Base-by-base conservation (phyloP, 2,329 filamentous ascomycete genomes). In the Aspergillus hiratsukae region DNA sequence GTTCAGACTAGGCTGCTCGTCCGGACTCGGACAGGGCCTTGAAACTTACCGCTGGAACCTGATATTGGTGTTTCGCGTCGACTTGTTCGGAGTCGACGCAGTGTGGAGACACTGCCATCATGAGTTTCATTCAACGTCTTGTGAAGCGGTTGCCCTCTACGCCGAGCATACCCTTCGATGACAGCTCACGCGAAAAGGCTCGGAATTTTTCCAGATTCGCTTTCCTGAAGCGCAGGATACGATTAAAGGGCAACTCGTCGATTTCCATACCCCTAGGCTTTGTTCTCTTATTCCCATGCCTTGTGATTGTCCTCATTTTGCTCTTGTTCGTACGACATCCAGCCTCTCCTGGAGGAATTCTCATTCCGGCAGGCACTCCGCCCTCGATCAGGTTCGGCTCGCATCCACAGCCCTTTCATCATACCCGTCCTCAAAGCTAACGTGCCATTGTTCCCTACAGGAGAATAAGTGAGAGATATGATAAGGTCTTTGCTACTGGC, bases 391-490 rank as follows among this genome's bases (percentile, higher is more conserved):
- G 92, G 91, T 95, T 83, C 58, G 84, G 55, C 53, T 19, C 50
- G 11, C 56, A 48, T n/a, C 35, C 29, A 23, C 23, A 14, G 37
- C 28, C 46, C 11, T 21, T 17, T 10, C 2, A 10, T 5, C 17
- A 21, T n/a, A 7, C 17, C 11, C 21, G 1, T n/a, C 37, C 8
- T n/a, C 28, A 10, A 59, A 48, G 23, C 66, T 69, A 63, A 66
- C 59, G 46, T 41, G 23, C 17, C 49, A 35, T 46, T 25, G 10
- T 21, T 48, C 25, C 2, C 40, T 53, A 68, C 70, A 96, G 92
- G 66, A 93, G 91, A 85, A 99, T 99, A 67, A 96, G 89, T 77
- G 94, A 97, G 77, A 90, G 95, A 69, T 86, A 97, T 76, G 94
- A 99, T 77, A 96, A 96, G 76, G 91, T 97, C 52, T 99, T 99